Evolutionary conservation across 192 early-diverging fungal species (phyloP).

Genomic region (Gonapodya sp.): DNA sequence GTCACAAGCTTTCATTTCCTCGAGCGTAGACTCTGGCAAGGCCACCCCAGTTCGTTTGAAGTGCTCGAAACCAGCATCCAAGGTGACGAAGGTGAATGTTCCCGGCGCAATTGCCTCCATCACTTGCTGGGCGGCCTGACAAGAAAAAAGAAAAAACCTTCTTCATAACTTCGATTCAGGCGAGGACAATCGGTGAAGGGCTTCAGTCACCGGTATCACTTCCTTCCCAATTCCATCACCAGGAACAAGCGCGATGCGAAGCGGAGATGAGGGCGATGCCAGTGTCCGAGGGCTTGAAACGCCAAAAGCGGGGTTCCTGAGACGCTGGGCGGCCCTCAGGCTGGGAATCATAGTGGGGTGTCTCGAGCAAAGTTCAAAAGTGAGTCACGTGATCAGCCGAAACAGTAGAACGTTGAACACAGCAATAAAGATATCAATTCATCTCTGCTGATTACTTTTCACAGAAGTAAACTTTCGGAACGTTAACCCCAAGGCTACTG

Average conservation of each 20-base stretch:
- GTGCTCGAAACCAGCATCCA: constrained; percentile 92
- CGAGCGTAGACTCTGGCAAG: constrained; percentile 79
- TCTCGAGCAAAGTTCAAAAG: no score
- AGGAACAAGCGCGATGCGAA: constrained; percentile 76
- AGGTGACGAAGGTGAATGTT: constrained; percentile 65
- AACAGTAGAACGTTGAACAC: no score
- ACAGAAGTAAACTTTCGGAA: no score
- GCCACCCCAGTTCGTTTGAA: constrained; percentile 90
- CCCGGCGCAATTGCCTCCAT: constrained; percentile 59
- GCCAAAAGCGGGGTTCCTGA: not conserved
- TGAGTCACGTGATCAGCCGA: no score
- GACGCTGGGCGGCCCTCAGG: not conserved
- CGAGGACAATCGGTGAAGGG: not conserved
- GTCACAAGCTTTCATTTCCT: constrained; percentile 72
- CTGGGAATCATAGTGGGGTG: not conserved
- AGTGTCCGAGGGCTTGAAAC: not conserved
- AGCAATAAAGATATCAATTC: no score
- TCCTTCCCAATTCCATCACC: constrained; percentile 95
- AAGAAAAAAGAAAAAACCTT: not conserved
- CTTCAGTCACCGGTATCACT: constrained; percentile 69
- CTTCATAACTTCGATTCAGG: no score
- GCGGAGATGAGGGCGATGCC: not conserved
- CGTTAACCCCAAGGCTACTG: no score
- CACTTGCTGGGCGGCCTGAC: constrained; percentile 75
- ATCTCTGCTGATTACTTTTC: no score